A percentile compares a stretch with the other conserved stretches of the same genome.
Evolutionary conservation across 768 basidiomycete genomes (phyloP).

Genomic region (Sarcomyxa edulis): DNA sequence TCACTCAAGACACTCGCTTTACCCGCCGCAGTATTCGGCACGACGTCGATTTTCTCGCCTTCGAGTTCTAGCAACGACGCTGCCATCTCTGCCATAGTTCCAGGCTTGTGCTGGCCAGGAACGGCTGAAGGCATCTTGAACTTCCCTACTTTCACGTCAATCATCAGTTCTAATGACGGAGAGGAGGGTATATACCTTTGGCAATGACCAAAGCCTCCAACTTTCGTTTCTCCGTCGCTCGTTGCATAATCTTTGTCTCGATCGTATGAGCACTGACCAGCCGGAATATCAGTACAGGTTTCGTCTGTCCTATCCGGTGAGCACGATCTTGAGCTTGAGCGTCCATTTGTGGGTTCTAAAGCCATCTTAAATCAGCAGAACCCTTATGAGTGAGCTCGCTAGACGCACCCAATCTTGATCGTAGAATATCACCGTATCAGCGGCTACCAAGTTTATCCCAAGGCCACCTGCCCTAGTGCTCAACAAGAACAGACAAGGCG

Average conservation of each 20-base stretch:
- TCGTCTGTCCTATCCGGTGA: constrained; percentile 93
- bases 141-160: no score
- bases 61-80: constrained; percentile 73
- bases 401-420: constrained; percentile 81
- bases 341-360: constrained; percentile 92
- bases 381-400: neutral
- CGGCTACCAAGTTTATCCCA: constrained; percentile 76
- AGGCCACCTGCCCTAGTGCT: constrained; percentile 78
- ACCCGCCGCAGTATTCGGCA: constrained; percentile 64
- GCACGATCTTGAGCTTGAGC: constrained; percentile 94
- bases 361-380: neutral
- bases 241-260: constrained; percentile 87
- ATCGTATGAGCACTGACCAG: constrained; percentile 85
- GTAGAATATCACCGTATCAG: constrained; percentile 92
- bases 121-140: constrained; percentile 70
- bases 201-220: constrained; percentile 95
- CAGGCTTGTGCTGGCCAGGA: constrained; percentile 42
- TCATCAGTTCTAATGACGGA: no score
- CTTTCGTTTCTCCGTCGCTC: constrained; percentile 81
- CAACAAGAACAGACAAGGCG: constrained; percentile 72
- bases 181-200: constrained; percentile 49
- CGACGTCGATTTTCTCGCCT: constrained; percentile 86
- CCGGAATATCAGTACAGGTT: constrained; percentile 85
- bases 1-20: constrained; percentile 76
- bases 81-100: constrained; percentile 78